A percentile compares a stretch with the other conserved stretches of the same genome.
Conservation (phyloP, 331 rosid species). For the Phaseolus coccineus region DNA sequence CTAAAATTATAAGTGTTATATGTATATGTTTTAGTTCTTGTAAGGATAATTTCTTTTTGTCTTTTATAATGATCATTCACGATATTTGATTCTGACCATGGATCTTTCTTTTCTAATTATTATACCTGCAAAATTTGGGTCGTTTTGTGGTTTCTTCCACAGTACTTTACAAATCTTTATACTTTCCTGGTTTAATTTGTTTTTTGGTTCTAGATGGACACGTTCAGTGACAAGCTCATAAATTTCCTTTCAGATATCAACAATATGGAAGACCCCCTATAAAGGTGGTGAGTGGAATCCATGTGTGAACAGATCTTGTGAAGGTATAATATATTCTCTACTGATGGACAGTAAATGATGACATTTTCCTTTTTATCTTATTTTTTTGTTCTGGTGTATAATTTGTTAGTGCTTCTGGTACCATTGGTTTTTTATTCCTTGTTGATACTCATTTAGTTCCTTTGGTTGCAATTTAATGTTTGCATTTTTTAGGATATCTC, state of each 20-base stretch:
- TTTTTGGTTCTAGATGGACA: neutral
- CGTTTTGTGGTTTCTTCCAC: constrained; percentile 29
- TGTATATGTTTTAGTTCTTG: constrained; percentile 16
- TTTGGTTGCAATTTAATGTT: constrained; percentile 24
- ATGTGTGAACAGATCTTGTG: constrained; percentile 67
- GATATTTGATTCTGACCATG: constrained; percentile 5
- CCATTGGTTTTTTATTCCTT: constrained; percentile 9
- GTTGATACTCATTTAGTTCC: constrained; percentile 27
- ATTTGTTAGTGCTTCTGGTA: constrained; percentile 31
- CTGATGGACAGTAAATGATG: constrained; percentile 20
- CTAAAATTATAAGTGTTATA: neutral
- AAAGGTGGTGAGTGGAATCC: constrained; percentile 88
- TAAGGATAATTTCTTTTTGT: constrained; percentile 14
- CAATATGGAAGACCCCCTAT: constrained; percentile 84
- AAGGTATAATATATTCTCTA: constrained; percentile 58
- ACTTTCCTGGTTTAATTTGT: neutral
- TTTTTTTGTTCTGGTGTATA: neutral
- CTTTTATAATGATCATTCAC: constrained; percentile 20
- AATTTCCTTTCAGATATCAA: constrained; percentile 72
- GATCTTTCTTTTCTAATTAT: constrained; percentile 13
- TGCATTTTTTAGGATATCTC: constrained; percentile 11
- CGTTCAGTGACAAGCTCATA: constrained; percentile 46
- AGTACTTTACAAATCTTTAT: constrained; percentile 16
- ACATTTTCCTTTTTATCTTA: constrained; percentile 12
- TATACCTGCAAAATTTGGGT: constrained; percentile 32